Conservation (phyloP, 768 basidiomycete genomes). For the Lactarius quietus region DNA sequence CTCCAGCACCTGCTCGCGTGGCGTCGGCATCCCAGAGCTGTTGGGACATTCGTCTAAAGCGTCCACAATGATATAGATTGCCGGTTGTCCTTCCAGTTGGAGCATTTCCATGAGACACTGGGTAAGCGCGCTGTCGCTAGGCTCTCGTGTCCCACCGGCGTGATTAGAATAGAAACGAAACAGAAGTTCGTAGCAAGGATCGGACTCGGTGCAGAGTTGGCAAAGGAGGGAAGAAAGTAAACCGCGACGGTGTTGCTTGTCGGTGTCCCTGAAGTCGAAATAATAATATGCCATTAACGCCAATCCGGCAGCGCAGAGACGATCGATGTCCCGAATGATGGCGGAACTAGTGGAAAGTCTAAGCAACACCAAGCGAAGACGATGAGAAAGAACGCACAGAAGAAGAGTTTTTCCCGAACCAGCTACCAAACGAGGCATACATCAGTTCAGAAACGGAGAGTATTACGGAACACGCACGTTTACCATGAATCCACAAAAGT, state of each 20-base stretch:
- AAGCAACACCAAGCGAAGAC: not conserved
- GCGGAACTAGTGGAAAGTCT: not conserved
- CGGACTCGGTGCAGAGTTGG: not conserved
- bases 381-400: not conserved
- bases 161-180: not conserved
- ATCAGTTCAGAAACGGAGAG: not conserved
- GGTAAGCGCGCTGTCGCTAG: not conserved
- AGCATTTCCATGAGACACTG: not conserved
- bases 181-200: not conserved
- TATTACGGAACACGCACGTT: not conserved
- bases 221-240: not conserved
- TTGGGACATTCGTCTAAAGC: not conserved
- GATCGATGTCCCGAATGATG: not conserved
- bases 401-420: not conserved
- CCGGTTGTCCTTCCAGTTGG: not conserved
- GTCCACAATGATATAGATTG: not conserved
- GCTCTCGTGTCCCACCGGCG: not conserved
- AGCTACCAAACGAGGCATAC: not conserved
- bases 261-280: not conserved
- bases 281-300: not conserved
- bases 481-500: not conserved
- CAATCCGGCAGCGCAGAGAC: not conserved
- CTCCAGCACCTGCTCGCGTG: not conserved
- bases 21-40: not conserved
- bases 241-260: not conserved